phyloP scores from a whole-genome alignment of 192 early-diverging fungal species.

The Powellomyces hirtus region DNA sequence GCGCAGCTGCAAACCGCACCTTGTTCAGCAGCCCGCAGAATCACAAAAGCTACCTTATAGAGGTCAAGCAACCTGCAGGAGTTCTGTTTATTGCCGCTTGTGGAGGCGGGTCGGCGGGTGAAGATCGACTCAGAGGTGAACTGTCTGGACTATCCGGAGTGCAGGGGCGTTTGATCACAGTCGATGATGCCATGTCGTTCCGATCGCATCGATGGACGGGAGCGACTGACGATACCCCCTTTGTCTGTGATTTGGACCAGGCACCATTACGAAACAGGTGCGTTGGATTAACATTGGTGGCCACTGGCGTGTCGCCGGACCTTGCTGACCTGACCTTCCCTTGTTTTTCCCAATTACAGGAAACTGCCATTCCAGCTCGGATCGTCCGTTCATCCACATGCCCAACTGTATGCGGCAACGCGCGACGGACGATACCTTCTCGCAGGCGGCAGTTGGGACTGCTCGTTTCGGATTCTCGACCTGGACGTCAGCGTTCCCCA shows the following conservation, averaged over 20 bases:
- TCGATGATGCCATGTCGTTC: conserved; percentile 23
- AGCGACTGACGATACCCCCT: conserved; percentile 9
- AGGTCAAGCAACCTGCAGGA: conserved; percentile 7
- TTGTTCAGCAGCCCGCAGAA: conserved; percentile 26
- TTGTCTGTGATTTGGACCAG: conserved; percentile 28
- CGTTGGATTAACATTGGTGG: not conserved
- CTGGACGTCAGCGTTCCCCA: conserved; percentile 9
- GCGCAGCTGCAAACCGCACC: conserved; percentile 1
- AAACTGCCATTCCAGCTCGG: conserved; percentile 33
- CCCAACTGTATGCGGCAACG: conserved; percentile 31
- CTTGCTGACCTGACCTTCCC: no score
- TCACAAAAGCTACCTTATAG: conserved; percentile 30
- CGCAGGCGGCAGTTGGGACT: conserved; percentile 43
- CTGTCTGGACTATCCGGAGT: no score
- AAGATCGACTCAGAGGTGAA: no score
- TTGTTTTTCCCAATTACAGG: no score
- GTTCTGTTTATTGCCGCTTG: conserved; percentile 16
- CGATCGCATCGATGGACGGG: conserved; percentile 27
- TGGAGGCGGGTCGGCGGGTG: not conserved
- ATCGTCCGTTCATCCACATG: conserved; percentile 6
- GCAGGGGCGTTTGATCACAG: conserved; percentile 12
- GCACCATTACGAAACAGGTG: conserved; percentile 22
- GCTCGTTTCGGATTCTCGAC: conserved; percentile 33
- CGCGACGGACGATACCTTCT: conserved; percentile 33
- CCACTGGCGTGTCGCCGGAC: no score